Evolutionary conservation across 2,329 filamentous ascomycete species (phyloP).

Genomic region (Botrytis squamosa): DNA sequence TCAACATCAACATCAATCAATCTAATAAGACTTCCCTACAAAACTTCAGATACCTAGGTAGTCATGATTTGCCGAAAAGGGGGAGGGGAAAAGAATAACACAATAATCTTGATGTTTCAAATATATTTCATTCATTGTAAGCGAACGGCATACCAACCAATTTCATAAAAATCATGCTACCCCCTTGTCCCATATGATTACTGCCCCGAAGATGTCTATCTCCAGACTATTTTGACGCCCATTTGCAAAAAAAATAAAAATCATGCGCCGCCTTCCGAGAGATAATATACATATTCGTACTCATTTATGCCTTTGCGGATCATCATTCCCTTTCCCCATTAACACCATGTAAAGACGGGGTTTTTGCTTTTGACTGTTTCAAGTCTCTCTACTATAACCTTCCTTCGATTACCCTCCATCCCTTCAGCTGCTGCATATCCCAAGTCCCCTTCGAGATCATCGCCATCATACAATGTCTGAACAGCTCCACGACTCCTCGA

Average conservation of each 20-base stretch:
- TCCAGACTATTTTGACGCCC: constrained; percentile 18
- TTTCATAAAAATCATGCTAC: not conserved
- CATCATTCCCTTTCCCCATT: constrained; percentile 33
- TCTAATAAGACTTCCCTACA: not conserved
- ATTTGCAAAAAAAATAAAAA: not conserved
- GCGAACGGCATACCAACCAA: not conserved
- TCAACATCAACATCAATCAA: not conserved
- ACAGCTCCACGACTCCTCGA: constrained; percentile 36
- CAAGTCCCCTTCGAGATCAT: constrained; percentile 85
- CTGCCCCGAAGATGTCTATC: constrained; percentile 21
- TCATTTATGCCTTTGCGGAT: constrained; percentile 7
- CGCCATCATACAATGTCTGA: constrained; percentile 57
- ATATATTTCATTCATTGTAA: not conserved
- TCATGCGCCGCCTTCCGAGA: constrained; percentile 9
- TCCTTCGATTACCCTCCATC: constrained; percentile 85
- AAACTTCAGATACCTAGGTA: no score
- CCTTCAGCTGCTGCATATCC: constrained; percentile 93
- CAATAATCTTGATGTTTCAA: not conserved
- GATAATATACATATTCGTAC: constrained; percentile 19
- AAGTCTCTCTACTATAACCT: constrained; percentile 93
- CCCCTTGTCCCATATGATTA: constrained; percentile 1
- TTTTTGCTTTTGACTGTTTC: constrained; percentile 95
- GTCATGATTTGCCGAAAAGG: no score
- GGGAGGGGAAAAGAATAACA: no score
- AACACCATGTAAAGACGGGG: constrained; percentile 98